A percentile compares a stretch with the other conserved stretches of the same genome.
Evolutionary conservation across 139 green algal species (phyloP).

Genomic region (Chlorella sp.): DNA sequence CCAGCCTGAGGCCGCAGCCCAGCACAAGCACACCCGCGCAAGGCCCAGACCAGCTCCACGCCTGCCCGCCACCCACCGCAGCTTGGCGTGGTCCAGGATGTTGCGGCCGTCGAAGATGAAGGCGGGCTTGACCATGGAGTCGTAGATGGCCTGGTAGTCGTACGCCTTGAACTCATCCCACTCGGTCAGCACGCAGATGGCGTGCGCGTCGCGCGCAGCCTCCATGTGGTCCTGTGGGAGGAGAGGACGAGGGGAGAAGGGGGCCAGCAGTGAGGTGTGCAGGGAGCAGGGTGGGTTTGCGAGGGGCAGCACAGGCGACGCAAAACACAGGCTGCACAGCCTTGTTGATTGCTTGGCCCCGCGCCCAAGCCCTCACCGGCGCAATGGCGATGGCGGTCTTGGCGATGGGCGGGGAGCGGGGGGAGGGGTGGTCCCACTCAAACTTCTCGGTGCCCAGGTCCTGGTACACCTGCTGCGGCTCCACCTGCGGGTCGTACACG

Average conservation of each 20-base stretch:
- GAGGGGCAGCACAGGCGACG: no score
- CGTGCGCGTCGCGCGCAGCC: slow-evolving; percentile 84
- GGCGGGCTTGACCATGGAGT: slow-evolving; percentile 97
- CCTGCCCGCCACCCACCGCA: slow-evolving; percentile 61
- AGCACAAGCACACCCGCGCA: no score
- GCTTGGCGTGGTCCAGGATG: slow-evolving; percentile 90
- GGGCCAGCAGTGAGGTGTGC: no score
- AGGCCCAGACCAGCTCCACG: no score
- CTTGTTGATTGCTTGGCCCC: no score
- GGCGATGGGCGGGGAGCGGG: slow-evolving; percentile 48
- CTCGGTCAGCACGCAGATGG: slow-evolving; percentile 95
- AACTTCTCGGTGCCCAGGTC: slow-evolving; percentile 92
- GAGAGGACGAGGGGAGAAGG: no score
- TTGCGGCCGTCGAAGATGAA: slow-evolving; percentile 99
- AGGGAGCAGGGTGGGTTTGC: no score
- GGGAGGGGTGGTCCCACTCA: slow-evolving; percentile 92
- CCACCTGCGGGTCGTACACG: slow-evolving; percentile 97
- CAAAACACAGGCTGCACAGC: no score
- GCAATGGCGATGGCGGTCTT: slow-evolving; percentile 68
- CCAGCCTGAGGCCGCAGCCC: no score
- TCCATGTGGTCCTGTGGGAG: slow-evolving; percentile 60
- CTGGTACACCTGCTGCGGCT: slow-evolving; percentile 80
- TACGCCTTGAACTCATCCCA: slow-evolving; percentile 98
- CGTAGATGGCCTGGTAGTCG: slow-evolving; percentile 74
- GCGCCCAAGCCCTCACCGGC: not conserved